Base-by-base conservation (phyloP, 495 filamentous ascomycete genomes). In the Penicillium bialowiezense region DNA sequence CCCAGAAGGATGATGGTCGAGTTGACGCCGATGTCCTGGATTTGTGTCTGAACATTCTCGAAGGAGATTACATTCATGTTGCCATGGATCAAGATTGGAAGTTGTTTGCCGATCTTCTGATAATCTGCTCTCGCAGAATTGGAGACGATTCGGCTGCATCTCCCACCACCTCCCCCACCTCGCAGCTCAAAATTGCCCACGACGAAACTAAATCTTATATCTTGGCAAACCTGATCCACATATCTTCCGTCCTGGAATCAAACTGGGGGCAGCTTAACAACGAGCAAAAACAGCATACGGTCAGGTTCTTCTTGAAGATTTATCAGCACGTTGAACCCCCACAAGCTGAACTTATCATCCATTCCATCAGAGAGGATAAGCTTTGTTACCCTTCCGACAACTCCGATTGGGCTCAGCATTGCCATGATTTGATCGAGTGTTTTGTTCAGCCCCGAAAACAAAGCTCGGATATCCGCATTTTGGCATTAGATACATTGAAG, bases 371-470 rank as follows among this genome's bases (percentile, higher is more conserved):
- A 44, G 44, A 58, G 9, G 64, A 70, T 38, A 58, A 80, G 21
- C 83, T 83, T 45, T 89, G 87, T 52, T 86, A 83, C 48, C 90
- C 88, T 15, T 46, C 43, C 19, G 88, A 84, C 4, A 83, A 83
- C 59, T 62, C 70, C 12, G 63, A 78, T 7, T 96, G 89, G 85
- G 71, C 85, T 24, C 67, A 69, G 5, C 84, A 88, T 51, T 78
- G 84, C 19, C 76, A 67, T 19, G 68, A 75, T 7, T 68, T 93
- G 1, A 70, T 90, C 40, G 72, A 80, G 20, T 74, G 78, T 9
- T 86, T 96, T 54, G 80, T 91, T 42, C 78, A 75, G 29, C 77
- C 86, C 54, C 76, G 71, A 10, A 75, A 62, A 41, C 82, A 89
- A 39, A 74, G 82, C 19, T 77, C 84, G 1, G 75, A 82, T 32